Evolutionary conservation across 768 basidiomycete genomes (phyloP).

Genomic region (Steccherinum ochraceum): DNA sequence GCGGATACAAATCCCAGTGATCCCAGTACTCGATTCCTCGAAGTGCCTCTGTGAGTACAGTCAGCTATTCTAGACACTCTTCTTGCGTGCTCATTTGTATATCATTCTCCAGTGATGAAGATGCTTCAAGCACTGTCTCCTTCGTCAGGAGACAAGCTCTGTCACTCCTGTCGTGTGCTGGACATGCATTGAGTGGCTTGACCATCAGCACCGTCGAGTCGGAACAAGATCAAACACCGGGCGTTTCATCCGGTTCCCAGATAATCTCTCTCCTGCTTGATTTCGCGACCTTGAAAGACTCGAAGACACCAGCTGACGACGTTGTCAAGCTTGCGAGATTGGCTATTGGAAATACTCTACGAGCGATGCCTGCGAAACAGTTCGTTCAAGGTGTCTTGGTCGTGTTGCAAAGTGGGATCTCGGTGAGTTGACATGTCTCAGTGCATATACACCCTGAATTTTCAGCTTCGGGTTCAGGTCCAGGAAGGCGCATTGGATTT

Average conservation of each 20-base stretch:
- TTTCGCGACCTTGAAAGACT: constrained; percentile 11
- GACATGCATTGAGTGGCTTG: constrained; percentile 38
- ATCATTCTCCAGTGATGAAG: constrained; percentile 62
- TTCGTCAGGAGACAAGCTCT: constrained; percentile 55
- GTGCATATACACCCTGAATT: constrained; percentile 4
- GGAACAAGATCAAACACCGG: constrained; percentile 11
- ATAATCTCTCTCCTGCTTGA: constrained; percentile 29
- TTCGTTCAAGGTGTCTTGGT: constrained; percentile 55
- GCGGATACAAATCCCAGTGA: constrained; percentile 29
- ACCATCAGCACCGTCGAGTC: constrained; percentile 21
- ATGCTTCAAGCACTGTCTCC: constrained; percentile 39
- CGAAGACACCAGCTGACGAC: constrained; percentile 22
- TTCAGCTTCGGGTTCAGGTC: constrained; percentile 34
- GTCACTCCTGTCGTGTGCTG: constrained; percentile 60
- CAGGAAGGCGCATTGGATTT: constrained; percentile 66
- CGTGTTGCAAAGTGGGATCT: constrained; percentile 40
- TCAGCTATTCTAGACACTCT: background rate
- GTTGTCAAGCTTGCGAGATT: constrained; percentile 41
- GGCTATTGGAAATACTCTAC: constrained; percentile 49
- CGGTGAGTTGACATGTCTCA: constrained; percentile 36
- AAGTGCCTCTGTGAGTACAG: constrained; percentile 45
- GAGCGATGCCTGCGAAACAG: constrained; percentile 60
- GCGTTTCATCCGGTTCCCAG: constrained; percentile 39
- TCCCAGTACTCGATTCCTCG: constrained; percentile 47
- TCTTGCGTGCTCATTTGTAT: too few relatives aligned